These are phyloP conservation scores for Boletellus ananiceps DNA, from an alignment of 768 basidiomycete species.

Conservation along the genomic window DNA sequence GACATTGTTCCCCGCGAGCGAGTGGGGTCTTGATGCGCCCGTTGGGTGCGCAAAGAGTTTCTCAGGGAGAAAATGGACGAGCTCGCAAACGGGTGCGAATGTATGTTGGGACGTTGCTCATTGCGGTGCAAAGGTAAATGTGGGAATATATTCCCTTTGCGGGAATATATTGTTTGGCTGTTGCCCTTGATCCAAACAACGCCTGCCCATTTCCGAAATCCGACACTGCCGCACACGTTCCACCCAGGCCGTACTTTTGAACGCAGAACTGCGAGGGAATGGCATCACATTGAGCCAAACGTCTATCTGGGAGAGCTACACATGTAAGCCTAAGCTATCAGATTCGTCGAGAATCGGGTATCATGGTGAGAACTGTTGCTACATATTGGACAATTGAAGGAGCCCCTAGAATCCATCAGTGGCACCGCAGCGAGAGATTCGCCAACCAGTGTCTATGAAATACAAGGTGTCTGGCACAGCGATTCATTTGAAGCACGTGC, in stretches of 20 bases:
- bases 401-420: background rate
- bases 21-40: background rate
- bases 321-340: background rate
- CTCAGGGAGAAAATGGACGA: background rate
- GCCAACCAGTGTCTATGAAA: slow-evolving; percentile 5
- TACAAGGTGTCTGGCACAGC: slow-evolving; percentile 1
- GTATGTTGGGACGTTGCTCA: background rate
- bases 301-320: background rate
- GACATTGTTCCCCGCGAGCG: slow-evolving; percentile 19
- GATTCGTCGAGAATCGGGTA: slow-evolving; percentile 3
- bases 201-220: slow-evolving; percentile 2
- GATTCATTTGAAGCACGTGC: slow-evolving; percentile 12
- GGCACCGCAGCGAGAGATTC: background rate
- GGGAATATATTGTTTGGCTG: background rate
- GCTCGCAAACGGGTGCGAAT: background rate
- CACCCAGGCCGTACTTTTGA: background rate
- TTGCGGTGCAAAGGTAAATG: background rate
- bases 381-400: background rate
- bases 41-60: background rate
- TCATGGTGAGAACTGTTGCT: slow-evolving; percentile 1
- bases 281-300: background rate
- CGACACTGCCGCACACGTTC: background rate
- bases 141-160: slow-evolving; percentile 19
- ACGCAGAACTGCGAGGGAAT: background rate
- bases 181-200: slow-evolving; percentile 10